phyloP scores from a whole-genome alignment of 441 rosid genomes.

The Aquilaria agallochum region DNA sequence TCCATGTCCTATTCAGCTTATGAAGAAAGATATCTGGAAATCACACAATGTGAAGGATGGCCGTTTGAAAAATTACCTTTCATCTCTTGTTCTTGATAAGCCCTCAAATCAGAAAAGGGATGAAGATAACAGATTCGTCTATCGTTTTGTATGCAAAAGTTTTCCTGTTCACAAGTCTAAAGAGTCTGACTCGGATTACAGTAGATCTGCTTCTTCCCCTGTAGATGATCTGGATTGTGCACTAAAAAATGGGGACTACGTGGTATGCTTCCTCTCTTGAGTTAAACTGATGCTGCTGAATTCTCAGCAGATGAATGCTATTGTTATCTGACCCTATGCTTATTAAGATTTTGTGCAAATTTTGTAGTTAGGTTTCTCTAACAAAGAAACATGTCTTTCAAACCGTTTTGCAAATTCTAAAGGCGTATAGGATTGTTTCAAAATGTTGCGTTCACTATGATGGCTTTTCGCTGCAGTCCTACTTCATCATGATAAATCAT shows the following conservation, averaged over 20 bases:
- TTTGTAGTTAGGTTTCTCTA: slow-evolving; percentile 8
- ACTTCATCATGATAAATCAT: no score
- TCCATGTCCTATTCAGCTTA: slow-evolving; percentile 44
- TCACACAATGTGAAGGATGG: slow-evolving; percentile 41
- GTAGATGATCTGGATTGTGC: slow-evolving; percentile 50
- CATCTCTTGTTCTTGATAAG: slow-evolving; percentile 80
- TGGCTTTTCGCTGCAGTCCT: no score
- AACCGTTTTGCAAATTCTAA: no score
- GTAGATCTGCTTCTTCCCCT: slow-evolving; percentile 26
- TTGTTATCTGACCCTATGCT: slow-evolving; percentile 1
- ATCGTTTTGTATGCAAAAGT: slow-evolving; percentile 63
- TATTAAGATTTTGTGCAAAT: not conserved
- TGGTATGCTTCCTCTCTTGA: slow-evolving; percentile 44
- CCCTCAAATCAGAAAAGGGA: slow-evolving; percentile 40
- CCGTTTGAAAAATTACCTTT: slow-evolving; percentile 44
- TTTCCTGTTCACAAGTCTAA: slow-evolving; percentile 21
- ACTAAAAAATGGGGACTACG: slow-evolving; percentile 84
- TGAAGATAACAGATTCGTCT: slow-evolving; percentile 59
- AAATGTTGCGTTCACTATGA: no score
- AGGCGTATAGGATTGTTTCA: no score
- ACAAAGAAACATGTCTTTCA: no score
- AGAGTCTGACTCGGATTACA: slow-evolving; percentile 35
- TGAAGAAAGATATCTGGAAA: slow-evolving; percentile 54
- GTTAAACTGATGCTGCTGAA: slow-evolving; percentile 4
- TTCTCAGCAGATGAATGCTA: slow-evolving; percentile 8